A percentile compares a stretch with the other conserved stretches of the same genome.
These are phyloP conservation scores for Rhododendron simsii DNA, from an alignment of 148 eudicot species.

Conservation along the genomic window DNA sequence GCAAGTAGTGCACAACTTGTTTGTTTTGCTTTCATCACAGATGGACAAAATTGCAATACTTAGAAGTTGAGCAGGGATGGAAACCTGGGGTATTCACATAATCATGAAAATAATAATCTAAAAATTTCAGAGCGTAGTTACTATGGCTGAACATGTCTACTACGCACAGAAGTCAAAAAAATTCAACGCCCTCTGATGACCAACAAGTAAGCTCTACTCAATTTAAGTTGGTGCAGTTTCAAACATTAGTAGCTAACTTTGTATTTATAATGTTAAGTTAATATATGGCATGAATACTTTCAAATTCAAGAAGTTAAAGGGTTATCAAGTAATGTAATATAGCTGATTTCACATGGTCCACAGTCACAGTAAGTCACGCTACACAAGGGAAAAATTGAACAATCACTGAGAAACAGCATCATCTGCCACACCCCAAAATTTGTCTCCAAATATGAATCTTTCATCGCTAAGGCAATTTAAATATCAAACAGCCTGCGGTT, in stretches of 20 bases:
- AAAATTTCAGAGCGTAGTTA: not conserved
- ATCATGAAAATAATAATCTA: not conserved
- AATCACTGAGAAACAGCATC: not conserved
- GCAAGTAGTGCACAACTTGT: not conserved
- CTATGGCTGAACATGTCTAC: not conserved
- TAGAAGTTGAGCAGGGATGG: not conserved
- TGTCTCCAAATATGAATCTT: not conserved
- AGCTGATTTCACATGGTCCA: not conserved
- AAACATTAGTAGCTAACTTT: not conserved
- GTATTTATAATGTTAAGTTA: not conserved
- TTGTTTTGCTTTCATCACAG: not conserved
- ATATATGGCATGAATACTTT: not conserved
- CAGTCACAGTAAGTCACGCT: not conserved
- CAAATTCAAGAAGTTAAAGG: not conserved
- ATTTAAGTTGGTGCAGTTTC: not conserved
- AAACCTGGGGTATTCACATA: not conserved
- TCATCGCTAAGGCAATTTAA: not conserved
- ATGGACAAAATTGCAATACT: not conserved
- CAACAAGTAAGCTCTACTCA: not conserved
- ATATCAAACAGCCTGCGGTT: not conserved
- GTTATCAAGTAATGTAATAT: not conserved
- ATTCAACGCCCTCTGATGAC: not conserved
- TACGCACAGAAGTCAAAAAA: not conserved
- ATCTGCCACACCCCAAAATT: not conserved
- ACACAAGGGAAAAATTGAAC: not conserved